phyloP scores from a whole-genome alignment of 306 rosid species.

The Cicer yamashitae region DNA sequence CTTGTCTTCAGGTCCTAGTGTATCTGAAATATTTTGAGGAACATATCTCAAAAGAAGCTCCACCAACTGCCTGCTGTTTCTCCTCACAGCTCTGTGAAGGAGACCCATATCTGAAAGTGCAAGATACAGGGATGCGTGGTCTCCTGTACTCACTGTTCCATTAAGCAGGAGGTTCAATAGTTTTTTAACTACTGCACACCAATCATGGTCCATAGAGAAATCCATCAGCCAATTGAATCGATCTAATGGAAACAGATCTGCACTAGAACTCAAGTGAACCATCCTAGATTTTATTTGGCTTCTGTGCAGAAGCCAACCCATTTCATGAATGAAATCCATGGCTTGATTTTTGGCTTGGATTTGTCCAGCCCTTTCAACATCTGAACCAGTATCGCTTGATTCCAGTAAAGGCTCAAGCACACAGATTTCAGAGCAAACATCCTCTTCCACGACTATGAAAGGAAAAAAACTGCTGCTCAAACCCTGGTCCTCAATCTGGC shows the following conservation, averaged over 20 bases:
- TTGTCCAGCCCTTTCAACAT: constrained; percentile 45
- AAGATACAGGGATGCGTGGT: constrained; percentile 54
- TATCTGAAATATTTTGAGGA: constrained; percentile 51
- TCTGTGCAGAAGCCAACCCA: constrained; percentile 93
- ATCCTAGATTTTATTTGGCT: constrained; percentile 64
- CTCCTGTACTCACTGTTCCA: constrained; percentile 68
- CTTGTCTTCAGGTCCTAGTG: constrained; percentile 49
- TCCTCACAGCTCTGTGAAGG: constrained; percentile 87
- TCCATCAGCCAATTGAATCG: constrained; percentile 84
- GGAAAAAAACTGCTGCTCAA: constrained; percentile 85
- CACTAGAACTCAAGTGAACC: constrained; percentile 56
- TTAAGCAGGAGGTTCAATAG: constrained; percentile 66
- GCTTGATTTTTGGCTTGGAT: constrained; percentile 67
- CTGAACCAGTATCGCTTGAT: constrained; percentile 46
- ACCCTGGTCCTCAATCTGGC: constrained; percentile 89
- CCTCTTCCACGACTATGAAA: constrained; percentile 82
- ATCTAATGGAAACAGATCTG: constrained; percentile 61
- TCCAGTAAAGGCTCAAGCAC: constrained; percentile 67
- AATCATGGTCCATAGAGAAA: constrained; percentile 84
- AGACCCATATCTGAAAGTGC: constrained; percentile 74
- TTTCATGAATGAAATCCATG: constrained; percentile 81
- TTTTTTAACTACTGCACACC: constrained; percentile 83
- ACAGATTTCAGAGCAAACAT: constrained; percentile 86
- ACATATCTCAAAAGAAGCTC: constrained; percentile 75
- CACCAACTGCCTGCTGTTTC: constrained; percentile 72